These are phyloP conservation scores for Cercospora berteroae DNA, from an alignment of 2,329 filamentous ascomycete species.

Conservation along the genomic window DNA sequence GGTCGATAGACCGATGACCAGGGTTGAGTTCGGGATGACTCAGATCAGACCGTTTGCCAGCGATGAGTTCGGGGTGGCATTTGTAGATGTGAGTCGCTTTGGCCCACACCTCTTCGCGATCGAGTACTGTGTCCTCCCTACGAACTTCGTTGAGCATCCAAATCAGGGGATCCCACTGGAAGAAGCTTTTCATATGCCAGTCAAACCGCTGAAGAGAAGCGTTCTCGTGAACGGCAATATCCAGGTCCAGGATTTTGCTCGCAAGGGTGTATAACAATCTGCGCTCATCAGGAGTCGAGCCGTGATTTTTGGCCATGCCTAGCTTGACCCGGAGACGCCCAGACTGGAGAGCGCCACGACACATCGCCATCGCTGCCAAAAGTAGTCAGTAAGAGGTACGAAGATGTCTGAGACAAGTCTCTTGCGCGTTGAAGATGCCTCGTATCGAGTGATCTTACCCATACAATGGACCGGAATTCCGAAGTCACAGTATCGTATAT, in stretches of 20 bases:
- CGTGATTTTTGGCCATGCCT: constrained; percentile 38
- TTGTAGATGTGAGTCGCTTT: constrained; percentile 46
- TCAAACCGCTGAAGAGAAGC: constrained; percentile 47
- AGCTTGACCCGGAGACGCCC: constrained; percentile 50
- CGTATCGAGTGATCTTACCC: neutral
- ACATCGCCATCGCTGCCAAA: constrained; percentile 41
- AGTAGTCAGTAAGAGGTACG: too few species aligned
- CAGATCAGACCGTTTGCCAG: constrained; percentile 37
- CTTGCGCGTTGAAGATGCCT: too few species aligned
- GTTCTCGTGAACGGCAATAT: constrained; percentile 43
- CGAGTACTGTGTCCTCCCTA: constrained; percentile 22
- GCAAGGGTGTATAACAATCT: constrained; percentile 44
- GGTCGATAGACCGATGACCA: constrained; percentile 42
- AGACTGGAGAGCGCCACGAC: constrained; percentile 44
- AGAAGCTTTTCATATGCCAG: constrained; percentile 54
- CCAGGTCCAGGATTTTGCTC: constrained; percentile 43
- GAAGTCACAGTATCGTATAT: constrained; percentile 48
- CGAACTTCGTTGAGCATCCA: constrained; percentile 39
- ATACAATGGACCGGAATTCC: constrained; percentile 46
- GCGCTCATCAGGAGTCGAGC: constrained; percentile 36
- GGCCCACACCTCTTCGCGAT: constrained; percentile 42
- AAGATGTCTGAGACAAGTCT: too few species aligned
- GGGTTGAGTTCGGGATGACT: constrained; percentile 43
- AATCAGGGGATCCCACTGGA: constrained; percentile 46
- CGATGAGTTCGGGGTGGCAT: constrained; percentile 44